Base-by-base conservation (phyloP, 768 basidiomycete genomes). In the Tubosaeta brunneosetosa region DNA sequence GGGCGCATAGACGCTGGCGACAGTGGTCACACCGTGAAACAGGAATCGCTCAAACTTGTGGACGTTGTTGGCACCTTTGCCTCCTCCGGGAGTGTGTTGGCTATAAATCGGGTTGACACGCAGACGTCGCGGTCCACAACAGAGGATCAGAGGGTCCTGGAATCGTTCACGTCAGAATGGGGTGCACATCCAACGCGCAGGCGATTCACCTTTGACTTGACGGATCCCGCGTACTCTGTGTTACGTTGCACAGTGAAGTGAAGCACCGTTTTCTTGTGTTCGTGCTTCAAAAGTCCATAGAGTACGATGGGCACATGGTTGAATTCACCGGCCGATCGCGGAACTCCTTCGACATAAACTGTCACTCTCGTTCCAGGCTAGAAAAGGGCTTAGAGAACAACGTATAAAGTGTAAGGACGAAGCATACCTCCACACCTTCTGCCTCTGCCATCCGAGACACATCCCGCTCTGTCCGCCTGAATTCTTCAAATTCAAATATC, bases 401-500 rank as follows among this genome's bases (percentile, higher is more conserved):
- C 7, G 29, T 32, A n/a, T n/a, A 22, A 22, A 22, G 16, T 11
- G 7, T n/a, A 43, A 50, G 14, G 40, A 33, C 31, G 14, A 37
- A 19, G 64, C 79, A 46, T 61, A 94, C 94, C 77, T 86, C 81
- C 12, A 92, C 81, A 4, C 74, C 73, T 42, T 92, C 88, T 43
- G 79, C 73, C 44, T 87, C 85, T 12, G 85, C 84, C 48, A 81
- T 74, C 53, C 84, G 77, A 50, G 78, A 80, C 33, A 92, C 81
- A 41, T 75, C 77, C 11, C 87, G 76, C 61, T 91, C 87, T 6
- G 93, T 97, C 17, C 86, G 80, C 66, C 84, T 89, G 74, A 88
- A 97, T 61, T 94, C 91, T 70, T 97, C 94, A 63, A 98, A 97
- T 67, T 94, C 91, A 73, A 98, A 99, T 60, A 97, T 95, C 38